Evolutionary conservation across 2,329 filamentous ascomycete genomes (phyloP), one percentile per base, ranked within the genome.

Genomic region (Fusarium nurragi): DNA sequence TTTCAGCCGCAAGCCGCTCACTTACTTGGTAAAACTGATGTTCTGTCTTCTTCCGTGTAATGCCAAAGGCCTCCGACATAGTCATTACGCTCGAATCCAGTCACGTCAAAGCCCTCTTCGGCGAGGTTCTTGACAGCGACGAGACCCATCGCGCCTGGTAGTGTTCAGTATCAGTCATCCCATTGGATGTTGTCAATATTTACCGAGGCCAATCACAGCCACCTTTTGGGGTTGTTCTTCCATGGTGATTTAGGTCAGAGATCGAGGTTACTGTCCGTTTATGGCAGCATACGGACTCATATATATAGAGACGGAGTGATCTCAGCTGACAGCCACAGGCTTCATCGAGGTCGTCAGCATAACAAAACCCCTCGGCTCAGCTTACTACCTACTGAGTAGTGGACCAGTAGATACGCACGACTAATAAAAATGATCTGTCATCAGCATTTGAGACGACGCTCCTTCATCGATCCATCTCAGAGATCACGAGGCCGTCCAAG

Each of bases 1-100:
- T 10, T 14, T 2, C 6, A 14, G 54, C 5, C 18, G 2, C 9
- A 4, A 1, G 11, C 1, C 16, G n/a, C 5, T 4, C 8, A 66
- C 69, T 67, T 69, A 73, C 72, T 76, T 14, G 69, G 64, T 5
- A 80, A 75, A 25, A 78, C 77, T 11, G 76, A 76, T 28, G 77
- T 79, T 60, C 74, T 73, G 58, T 77, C 67, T n/a, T 78, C 69
- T 3, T 75, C 72, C 12, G 74, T 80, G 51, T 76, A 81, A 39
- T 77, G 74, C 80, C 80, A 83, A 0, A 83, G 61, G 0, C 80
- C 80, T 14, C 80, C 80, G 11, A 81, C 68, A 41, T 75, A 77
- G 36, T 70, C 54, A 37, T 75, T 77, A 16, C 74, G 71, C n/a
- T 82, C 80, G 38, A 81, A 81, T 1, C 76, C 80, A 4, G 75